Conservation (phyloP, 2,329 filamentous ascomycete genomes). For the Beauveria scarabaeidicola region DNA sequence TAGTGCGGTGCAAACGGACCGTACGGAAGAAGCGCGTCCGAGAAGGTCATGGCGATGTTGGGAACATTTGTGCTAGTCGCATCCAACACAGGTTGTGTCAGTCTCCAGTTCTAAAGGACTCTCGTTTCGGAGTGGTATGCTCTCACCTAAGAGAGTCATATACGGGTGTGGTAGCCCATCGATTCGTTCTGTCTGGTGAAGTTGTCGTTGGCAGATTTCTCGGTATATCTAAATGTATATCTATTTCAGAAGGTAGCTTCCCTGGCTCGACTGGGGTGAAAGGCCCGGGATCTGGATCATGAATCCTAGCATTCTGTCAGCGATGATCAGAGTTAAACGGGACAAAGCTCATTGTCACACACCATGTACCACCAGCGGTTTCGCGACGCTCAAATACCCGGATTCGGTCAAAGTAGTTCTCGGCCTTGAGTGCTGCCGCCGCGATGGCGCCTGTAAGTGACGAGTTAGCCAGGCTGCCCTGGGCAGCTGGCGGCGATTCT, state of each 20-base stretch:
- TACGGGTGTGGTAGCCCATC: conserved; percentile 40
- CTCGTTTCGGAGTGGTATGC: background rate
- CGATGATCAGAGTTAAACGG: no score
- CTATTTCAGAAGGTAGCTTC: conserved; percentile 33
- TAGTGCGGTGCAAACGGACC: conserved; percentile 48
- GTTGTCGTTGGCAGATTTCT: conserved; percentile 30
- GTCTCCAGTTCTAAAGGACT: background rate
- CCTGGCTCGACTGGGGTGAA: conserved; percentile 32
- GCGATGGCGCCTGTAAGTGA: conserved; percentile 33
- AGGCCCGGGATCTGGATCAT: conserved; percentile 34
- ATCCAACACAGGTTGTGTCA: background rate
- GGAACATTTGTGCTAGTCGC: conserved; percentile 44
- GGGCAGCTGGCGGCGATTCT: background rate
- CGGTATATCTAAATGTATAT: conserved; percentile 38
- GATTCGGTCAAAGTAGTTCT: conserved; percentile 34
- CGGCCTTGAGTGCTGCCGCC: conserved; percentile 36
- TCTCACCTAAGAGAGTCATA: conserved; percentile 43
- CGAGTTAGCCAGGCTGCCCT: background rate
- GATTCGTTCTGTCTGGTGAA: conserved; percentile 33
- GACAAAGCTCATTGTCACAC: background rate
- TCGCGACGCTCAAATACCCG: conserved; percentile 35
- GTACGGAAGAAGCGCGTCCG: conserved; percentile 43
- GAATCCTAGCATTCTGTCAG: conserved; percentile 33
- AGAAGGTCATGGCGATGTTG: conserved; percentile 48
- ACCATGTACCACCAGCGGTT: conserved; percentile 38